A percentile compares a stretch with the other conserved stretches of the same genome.
phyloP scores from a whole-genome alignment of 805 yeast species.

The Candida sithepensis region DNA sequence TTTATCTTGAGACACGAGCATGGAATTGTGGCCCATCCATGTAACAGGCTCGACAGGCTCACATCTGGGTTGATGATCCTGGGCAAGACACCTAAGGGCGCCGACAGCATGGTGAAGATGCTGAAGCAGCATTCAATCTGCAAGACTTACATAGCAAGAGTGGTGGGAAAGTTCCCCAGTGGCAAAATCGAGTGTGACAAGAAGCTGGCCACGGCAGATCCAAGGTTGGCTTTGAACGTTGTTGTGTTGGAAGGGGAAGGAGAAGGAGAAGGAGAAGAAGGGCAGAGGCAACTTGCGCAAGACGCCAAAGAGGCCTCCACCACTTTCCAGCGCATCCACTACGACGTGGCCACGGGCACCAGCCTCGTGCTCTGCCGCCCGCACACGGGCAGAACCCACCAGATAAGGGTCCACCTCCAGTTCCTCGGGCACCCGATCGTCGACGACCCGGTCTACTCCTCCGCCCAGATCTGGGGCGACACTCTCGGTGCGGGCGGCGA shows the following conservation, averaged over 20 bases:
- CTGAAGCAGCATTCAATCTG: constrained; percentile 67
- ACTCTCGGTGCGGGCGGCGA: constrained; percentile 59
- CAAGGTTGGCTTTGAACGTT: constrained; percentile 65
- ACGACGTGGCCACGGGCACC: constrained; percentile 50
- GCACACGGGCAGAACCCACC: constrained; percentile 91
- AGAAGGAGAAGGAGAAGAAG: constrained; percentile 45
- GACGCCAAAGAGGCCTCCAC: constrained; percentile 56
- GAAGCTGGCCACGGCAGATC: constrained; percentile 69
- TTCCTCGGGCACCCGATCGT: constrained; percentile 86
- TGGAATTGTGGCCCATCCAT: constrained; percentile 67
- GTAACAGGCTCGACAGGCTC: constrained; percentile 83
- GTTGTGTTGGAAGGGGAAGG: constrained; percentile 27
- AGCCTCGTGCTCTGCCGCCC: constrained; percentile 84
- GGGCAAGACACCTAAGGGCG: constrained; percentile 77
- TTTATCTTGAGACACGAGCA: constrained; percentile 70
- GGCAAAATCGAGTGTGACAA: constrained; percentile 52
- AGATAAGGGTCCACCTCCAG: constrained; percentile 89
- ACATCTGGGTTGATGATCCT: constrained; percentile 93
- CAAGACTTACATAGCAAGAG: constrained; percentile 86
- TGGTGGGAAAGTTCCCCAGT: constrained; percentile 78
- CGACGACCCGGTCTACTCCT: constrained; percentile 89
- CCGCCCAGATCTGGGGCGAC: constrained; percentile 76
- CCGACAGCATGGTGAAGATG: constrained; percentile 71
- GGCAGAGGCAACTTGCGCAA: too few relatives aligned
- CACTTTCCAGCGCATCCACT: constrained; percentile 60